Conservation (phyloP, 148 eudicot genomes). For the Rhododendron kiyosumense region DNA sequence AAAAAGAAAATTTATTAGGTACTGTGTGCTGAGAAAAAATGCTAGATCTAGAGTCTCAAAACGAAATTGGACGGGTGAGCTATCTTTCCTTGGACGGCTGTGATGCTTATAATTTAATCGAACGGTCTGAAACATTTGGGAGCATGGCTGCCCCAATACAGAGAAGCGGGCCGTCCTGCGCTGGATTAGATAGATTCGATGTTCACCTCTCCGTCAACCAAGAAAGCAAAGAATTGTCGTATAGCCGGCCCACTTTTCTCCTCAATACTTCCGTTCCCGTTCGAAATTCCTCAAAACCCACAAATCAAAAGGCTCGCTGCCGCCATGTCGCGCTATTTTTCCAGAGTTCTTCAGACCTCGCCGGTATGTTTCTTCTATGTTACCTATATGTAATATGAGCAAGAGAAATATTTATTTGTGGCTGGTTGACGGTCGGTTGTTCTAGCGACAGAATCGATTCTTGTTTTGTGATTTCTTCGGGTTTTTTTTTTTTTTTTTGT, state of each 20-base stretch:
- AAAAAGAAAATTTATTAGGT: too few relatives aligned
- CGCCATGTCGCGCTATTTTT: not conserved
- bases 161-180: not conserved
- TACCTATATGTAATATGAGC: not conserved
- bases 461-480: not conserved
- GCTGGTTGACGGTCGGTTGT: not conserved
- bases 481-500: not conserved
- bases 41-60: too few relatives aligned
- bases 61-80: too few relatives aligned
- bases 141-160: too few relatives aligned
- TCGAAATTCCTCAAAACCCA: not conserved
- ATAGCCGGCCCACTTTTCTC: not conserved
- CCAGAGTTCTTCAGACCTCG: not conserved
- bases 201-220: not conserved
- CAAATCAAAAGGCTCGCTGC: not conserved
- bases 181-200: not conserved
- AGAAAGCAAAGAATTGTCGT: not conserved
- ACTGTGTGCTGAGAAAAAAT: accelerated
- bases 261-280: not conserved
- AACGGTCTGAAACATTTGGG: too few relatives aligned
- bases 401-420: not conserved
- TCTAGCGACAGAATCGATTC: not conserved
- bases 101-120: too few relatives aligned
- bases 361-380: not conserved
- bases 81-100: too few relatives aligned